Percentiles rank a stretch among this genome's conserved stretches.
Conservation (phyloP, 73 alveolate genomes). For the Paramecium biaurelia region DNA sequence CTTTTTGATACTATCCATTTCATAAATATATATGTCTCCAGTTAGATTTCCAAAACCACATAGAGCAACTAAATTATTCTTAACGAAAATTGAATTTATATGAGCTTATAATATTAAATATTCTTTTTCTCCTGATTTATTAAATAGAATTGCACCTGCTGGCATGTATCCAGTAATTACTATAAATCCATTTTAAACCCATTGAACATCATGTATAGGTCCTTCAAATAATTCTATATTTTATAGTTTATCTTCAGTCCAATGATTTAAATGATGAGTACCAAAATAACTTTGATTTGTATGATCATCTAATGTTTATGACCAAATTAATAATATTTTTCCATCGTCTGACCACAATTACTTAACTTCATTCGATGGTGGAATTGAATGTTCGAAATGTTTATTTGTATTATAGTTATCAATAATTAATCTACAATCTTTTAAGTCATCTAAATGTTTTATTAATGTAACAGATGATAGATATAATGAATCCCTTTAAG, state of each 20-base stretch:
- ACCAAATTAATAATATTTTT: background rate
- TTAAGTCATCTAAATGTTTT: background rate
- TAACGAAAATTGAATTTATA: background rate
- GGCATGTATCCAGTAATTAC: conserved; percentile 32
- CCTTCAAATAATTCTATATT: background rate
- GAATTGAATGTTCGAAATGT: conserved; percentile 3
- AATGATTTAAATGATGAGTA: background rate
- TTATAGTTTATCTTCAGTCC: background rate
- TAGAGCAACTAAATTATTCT: background rate
- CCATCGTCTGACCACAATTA: conserved; percentile 34
- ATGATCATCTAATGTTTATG: background rate
- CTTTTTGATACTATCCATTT: background rate
- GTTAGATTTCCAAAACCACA: conserved; percentile 37
- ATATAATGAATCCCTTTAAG: conserved; percentile 11
- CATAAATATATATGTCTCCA: conserved; percentile 30
- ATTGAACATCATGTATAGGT: conserved; percentile 24
- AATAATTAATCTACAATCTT: background rate
- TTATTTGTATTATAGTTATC: background rate
- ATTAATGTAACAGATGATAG: background rate
- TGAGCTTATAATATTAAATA: conserved; percentile 10
- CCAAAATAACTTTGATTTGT: conserved; percentile 17
- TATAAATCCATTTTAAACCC: conserved; percentile 20
- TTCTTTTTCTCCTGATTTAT: background rate
- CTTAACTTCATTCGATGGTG: conserved; percentile 39
- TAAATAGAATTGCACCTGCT: conserved; percentile 12